phyloP scores from a whole-genome alignment of 495 filamentous ascomycete species.

The Neurospora cerealis region DNA sequence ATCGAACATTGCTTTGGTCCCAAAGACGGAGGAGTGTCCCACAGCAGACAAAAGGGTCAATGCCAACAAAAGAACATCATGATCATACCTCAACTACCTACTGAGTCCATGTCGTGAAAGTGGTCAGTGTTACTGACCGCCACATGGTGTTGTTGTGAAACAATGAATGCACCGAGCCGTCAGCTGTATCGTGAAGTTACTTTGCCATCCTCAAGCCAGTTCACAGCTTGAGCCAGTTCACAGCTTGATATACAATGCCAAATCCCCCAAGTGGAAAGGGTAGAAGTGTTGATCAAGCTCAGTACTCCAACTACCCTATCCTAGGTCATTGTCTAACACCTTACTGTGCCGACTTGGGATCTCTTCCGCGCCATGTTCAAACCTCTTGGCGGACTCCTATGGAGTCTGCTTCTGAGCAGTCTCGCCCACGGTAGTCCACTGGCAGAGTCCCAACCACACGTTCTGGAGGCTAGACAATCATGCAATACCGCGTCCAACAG shows the following conservation, averaged over 20 bases:
- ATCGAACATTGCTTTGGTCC: not conserved
- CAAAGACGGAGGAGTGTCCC: not conserved
- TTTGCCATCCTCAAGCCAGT: not conserved
- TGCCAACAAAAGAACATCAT: not conserved
- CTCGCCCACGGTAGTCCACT: not conserved
- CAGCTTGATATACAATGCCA: too few species aligned
- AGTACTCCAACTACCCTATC: not conserved
- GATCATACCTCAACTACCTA: not conserved
- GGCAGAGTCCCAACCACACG: not conserved
- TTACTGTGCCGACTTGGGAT: not conserved
- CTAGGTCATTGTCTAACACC: not conserved
- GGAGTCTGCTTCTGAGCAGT: slow-evolving; percentile 3
- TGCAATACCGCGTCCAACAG: slow-evolving; percentile 27
- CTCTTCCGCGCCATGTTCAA: not conserved
- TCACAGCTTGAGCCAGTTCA: too few species aligned
- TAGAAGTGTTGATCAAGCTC: too few species aligned
- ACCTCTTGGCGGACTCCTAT: not conserved
- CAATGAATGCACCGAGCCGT: not conserved
- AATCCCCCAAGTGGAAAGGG: too few species aligned
- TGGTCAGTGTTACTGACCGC: not conserved
- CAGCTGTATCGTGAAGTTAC: not conserved
- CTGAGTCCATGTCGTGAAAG: not conserved
- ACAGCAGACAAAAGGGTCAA: not conserved
- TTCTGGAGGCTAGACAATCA: slow-evolving; percentile 15
- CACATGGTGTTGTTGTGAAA: not conserved